phyloP scores from a whole-genome alignment of 2,329 filamentous ascomycete genomes.

The Arthrinium puccinioides region DNA sequence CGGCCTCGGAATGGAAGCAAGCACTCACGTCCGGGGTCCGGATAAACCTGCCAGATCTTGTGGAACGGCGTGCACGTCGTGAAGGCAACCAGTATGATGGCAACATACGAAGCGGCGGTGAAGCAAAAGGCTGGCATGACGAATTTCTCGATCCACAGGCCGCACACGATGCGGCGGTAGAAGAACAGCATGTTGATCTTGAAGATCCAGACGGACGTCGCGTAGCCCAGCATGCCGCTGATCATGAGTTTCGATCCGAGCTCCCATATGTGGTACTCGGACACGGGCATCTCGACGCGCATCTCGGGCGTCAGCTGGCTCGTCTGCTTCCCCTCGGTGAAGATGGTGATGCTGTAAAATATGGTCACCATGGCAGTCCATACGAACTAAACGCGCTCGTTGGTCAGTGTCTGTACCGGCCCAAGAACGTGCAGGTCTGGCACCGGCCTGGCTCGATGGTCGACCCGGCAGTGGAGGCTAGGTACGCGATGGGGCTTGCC shows the following conservation, averaged over 20 bases:
- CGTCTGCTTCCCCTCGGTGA: conserved; percentile 20
- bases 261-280: conserved; percentile 10
- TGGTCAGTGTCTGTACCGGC: no score
- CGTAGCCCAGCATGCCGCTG: background rate
- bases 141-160: background rate
- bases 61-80: conserved; percentile 36
- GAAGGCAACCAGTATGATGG: conserved; percentile 32
- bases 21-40: conserved; percentile 35
- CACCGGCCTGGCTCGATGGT: no score
- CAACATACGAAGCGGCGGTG: conserved; percentile 34
- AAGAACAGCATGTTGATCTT: background rate
- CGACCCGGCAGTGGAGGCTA: no score
- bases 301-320: conserved; percentile 21
- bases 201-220: background rate
- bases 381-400: no score
- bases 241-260: background rate
- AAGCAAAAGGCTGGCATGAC: conserved; percentile 25
- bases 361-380: conserved; percentile 2
- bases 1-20: background rate
- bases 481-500: no score
- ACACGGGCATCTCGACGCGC: conserved; percentile 20
- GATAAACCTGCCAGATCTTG: conserved; percentile 42
- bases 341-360: conserved; percentile 13
- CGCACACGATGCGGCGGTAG: background rate
- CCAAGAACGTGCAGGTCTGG: no score